Base-by-base conservation (phyloP, 352 stramenopile species). In the Phytopythium boreale region DNA sequence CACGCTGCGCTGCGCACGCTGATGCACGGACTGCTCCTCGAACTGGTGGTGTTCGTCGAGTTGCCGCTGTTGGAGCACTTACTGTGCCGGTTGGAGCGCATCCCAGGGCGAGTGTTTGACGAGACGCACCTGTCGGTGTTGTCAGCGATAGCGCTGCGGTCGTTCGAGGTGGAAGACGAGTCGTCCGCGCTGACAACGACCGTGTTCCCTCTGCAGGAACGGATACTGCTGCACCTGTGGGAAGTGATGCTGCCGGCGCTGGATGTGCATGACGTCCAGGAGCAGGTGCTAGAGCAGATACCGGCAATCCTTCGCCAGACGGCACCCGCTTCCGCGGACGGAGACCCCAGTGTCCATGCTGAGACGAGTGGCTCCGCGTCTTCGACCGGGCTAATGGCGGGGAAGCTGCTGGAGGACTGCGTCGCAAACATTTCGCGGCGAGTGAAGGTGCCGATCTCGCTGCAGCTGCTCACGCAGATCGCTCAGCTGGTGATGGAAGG, bases 21-120 rank as follows among this genome's bases (percentile, higher is more conserved):
- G 8, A 69, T 76, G 7, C 80, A 89, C 37, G 68, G 76, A 14
- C 56, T 93, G 31, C 44, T 90, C 37, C 36, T 89, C 22, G 82
- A 90, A 41, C 59, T 93, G 50, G 64, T 84, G 2, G 71, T 63
- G 12, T 89, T 87, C 66, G 41, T 88, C 34, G 64, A 87, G 29
- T 57, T 68, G 8, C 59, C 63, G 11, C 62, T 85, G 39, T 50
- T 89, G 24, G 52, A 49, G 1, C 66, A 84, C 43, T 26, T 87
- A 12, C 53, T 80, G 8, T 22, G 24, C 6, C 69, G 71, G 6
- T 56, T 84, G 5, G 62, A 78, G 63, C 41, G 29, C 5, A 34
- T 72, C 1, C 53, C 61, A 44, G 52, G 37, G 19, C 39, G 24
- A 4, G 59, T 56, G 19, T 19, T 79, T 22, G 76, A 87, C 50